These are phyloP conservation scores for Fraxinus xanthoxyloides DNA, from an alignment of 305 asterid species.

Conservation along the genomic window DNA sequence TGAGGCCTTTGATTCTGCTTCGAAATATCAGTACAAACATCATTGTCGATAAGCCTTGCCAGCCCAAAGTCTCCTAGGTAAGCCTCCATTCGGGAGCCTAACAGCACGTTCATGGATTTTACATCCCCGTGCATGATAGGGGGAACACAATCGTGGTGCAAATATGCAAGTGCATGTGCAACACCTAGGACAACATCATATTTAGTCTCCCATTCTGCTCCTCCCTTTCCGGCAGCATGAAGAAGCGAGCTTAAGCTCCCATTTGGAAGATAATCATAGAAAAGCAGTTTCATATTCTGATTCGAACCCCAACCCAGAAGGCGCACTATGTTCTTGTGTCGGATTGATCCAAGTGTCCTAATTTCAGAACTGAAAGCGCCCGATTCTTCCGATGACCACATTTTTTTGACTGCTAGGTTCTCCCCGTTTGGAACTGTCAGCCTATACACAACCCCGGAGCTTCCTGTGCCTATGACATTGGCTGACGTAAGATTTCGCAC, in stretches of 20 bases:
- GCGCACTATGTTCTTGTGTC: constrained; percentile 93
- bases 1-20: constrained; percentile 72
- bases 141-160: constrained; percentile 93
- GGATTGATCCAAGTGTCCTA: constrained; percentile 72
- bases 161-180: constrained; percentile 82
- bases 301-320: constrained; percentile 93
- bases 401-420: constrained; percentile 80
- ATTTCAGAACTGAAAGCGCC: constrained; percentile 80
- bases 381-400: constrained; percentile 90
- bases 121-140: constrained; percentile 96
- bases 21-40: constrained; percentile 27
- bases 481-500: constrained; percentile 64
- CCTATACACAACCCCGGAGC: constrained; percentile 93
- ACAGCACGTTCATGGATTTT: constrained; percentile 87
- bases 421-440: constrained; percentile 66
- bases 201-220: constrained; percentile 84
- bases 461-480: constrained; percentile 90
- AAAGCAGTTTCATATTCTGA: constrained; percentile 62
- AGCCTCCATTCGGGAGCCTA: constrained; percentile 75
- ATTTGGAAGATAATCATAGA: constrained; percentile 86
- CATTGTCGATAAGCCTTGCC: constrained; percentile 56
- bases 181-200: constrained; percentile 65
- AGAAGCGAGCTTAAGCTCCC: constrained; percentile 95
- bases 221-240: constrained; percentile 82
- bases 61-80: constrained; percentile 91